Conservation (phyloP, 352 stramenopile genomes). For the Pythium scleroteichum region DNA sequence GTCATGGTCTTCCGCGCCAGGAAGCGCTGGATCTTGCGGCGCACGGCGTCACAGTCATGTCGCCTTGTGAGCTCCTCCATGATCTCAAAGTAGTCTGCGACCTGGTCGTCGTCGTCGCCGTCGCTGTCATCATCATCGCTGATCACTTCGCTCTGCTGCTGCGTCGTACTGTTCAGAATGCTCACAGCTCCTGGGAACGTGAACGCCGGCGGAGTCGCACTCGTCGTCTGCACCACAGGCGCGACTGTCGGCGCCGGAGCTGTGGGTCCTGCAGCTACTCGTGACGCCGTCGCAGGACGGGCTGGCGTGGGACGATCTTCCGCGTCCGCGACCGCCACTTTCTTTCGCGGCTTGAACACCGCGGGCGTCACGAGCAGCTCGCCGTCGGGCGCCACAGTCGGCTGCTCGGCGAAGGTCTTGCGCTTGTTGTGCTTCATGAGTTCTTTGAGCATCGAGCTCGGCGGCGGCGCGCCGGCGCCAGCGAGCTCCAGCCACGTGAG, state of each 20-base stretch:
- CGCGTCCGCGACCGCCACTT: background rate
- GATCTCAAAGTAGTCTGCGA: constrained; percentile 8
- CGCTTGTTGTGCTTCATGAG: background rate
- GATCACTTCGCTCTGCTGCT: background rate
- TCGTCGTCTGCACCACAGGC: no score
- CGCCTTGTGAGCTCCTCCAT: constrained; percentile 23
- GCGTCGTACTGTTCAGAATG: constrained; percentile 16
- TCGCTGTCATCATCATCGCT: constrained; percentile 9
- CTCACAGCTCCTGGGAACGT: constrained; percentile 17
- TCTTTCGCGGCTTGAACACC: constrained; percentile 11
- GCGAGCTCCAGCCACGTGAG: constrained; percentile 15
- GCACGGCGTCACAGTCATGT: constrained; percentile 46
- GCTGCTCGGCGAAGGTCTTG: constrained; percentile 6
- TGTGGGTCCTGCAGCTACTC: no score
- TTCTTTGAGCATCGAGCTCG: background rate
- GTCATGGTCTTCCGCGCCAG: constrained; percentile 56
- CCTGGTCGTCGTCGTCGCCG: constrained; percentile 10
- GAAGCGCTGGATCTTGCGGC: constrained; percentile 50
- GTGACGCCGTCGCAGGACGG: background rate
- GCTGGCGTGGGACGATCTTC: background rate
- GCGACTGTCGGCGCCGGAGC: no score
- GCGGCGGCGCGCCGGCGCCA: background rate
- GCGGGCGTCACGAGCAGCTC: constrained; percentile 6
- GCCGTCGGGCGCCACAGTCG: background rate
- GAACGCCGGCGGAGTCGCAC: constrained; percentile 9